Conservation (phyloP, 208 protist species). For the Leishmania aethiopica region DNA sequence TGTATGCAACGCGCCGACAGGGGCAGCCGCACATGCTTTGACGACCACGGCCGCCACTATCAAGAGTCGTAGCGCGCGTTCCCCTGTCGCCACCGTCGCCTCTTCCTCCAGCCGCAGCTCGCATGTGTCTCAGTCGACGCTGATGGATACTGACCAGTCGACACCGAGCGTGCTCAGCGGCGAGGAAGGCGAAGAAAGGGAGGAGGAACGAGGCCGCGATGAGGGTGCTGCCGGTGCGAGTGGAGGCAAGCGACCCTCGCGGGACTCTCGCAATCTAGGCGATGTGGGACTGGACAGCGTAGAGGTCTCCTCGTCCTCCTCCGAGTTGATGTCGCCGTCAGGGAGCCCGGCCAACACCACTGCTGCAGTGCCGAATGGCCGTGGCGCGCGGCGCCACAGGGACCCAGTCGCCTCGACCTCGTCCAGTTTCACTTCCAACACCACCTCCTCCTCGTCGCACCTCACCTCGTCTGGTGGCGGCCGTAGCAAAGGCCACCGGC, state of each 20-base stretch:
- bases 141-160: constrained; percentile 41
- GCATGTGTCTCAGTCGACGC: neutral
- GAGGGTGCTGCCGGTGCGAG: neutral
- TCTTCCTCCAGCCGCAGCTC: constrained; percentile 14
- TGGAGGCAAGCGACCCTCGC: neutral
- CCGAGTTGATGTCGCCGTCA: neutral
- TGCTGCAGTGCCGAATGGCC: constrained; percentile 3
- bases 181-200: constrained; percentile 38
- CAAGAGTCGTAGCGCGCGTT: constrained; percentile 1
- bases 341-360: neutral
- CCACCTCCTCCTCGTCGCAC: neutral
- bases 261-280: constrained; percentile 24
- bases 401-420: neutral
- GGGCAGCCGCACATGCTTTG: neutral
- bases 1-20: neutral
- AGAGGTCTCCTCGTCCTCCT: neutral
- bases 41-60: neutral
- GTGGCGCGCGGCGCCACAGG: neutral
- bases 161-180: constrained; percentile 66
- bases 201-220: neutral
- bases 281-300: constrained; percentile 17
- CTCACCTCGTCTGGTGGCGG: neutral
- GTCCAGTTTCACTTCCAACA: neutral
- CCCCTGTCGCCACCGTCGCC: neutral
- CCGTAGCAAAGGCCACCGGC: constrained; percentile 10